Conservation (phyloP, 495 filamentous ascomycete species). For the Chlorociboria aeruginascens region DNA sequence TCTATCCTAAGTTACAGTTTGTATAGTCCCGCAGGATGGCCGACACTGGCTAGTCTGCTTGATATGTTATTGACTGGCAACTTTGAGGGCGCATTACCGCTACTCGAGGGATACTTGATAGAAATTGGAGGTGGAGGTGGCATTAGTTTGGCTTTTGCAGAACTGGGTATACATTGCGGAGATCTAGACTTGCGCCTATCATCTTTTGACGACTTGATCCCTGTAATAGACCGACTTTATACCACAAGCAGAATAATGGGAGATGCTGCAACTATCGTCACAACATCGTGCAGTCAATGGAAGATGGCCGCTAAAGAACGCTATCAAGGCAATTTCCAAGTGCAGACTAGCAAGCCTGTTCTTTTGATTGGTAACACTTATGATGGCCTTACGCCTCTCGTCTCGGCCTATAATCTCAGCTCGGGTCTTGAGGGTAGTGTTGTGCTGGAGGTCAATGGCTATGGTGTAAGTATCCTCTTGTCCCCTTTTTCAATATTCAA, state of each 20-base stretch:
- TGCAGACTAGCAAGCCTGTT: slow-evolving; percentile 31
- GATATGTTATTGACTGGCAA: slow-evolving; percentile 18
- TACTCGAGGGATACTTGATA: neutral
- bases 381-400: slow-evolving; percentile 1
- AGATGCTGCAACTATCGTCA: slow-evolving; percentile 11
- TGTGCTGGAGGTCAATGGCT: neutral
- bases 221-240: slow-evolving; percentile 15
- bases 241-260: slow-evolving; percentile 11
- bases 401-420: slow-evolving; percentile 2
- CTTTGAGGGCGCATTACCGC: neutral
- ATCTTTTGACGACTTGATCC: slow-evolving; percentile 18
- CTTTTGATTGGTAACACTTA: slow-evolving; percentile 31
- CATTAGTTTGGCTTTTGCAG: neutral
- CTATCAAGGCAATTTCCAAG: slow-evolving; percentile 28
- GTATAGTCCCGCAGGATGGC: slow-evolving; percentile 18
- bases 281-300: slow-evolving; percentile 29
- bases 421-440: slow-evolving; percentile 1
- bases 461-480: neutral
- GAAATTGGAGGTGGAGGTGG: neutral
- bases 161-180: slow-evolving; percentile 17
- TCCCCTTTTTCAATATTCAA: neutral
- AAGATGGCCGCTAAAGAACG: slow-evolving; percentile 29
- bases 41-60: slow-evolving; percentile 14
- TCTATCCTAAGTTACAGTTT: slow-evolving; percentile 15
- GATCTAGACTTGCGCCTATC: slow-evolving; percentile 16